These are phyloP conservation scores for Populus deltoides DNA, from an alignment of 345 rosid species.

Conservation along the genomic window DNA sequence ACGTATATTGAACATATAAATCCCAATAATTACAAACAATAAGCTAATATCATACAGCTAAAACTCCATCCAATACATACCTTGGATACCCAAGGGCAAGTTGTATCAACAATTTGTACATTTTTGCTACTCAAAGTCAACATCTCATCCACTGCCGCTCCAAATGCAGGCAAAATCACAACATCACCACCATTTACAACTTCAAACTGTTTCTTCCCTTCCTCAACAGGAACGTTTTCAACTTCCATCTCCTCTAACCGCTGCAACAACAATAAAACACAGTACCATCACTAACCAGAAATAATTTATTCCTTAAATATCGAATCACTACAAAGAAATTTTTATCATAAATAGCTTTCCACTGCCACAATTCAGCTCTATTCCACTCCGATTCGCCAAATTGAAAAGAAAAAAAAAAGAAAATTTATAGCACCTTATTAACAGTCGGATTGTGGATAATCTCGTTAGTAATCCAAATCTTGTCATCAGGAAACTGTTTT, in stretches of 20 bases:
- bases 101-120: slow-evolving; percentile 91
- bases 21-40: neutral
- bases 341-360: neutral
- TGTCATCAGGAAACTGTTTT: slow-evolving; percentile 72
- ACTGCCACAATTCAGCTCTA: neutral
- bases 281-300: neutral
- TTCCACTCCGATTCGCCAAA: neutral
- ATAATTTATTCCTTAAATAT: neutral
- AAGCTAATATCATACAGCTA: neutral
- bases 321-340: neutral
- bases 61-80: slow-evolving; percentile 28
- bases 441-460: slow-evolving; percentile 93
- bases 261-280: slow-evolving; percentile 37
- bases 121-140: slow-evolving; percentile 52
- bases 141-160: slow-evolving; percentile 95
- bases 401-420: neutral
- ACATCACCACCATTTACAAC: slow-evolving; percentile 78
- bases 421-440: slow-evolving; percentile 52
- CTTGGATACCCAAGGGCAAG: slow-evolving; percentile 99
- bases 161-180: slow-evolving; percentile 92
- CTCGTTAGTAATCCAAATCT: slow-evolving; percentile 90
- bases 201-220: slow-evolving; percentile 73
- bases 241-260: slow-evolving; percentile 88
- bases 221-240: slow-evolving; percentile 53
- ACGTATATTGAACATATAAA: neutral